Evolutionary conservation across 2,329 filamentous ascomycete species (phyloP), one percentile per base, ranked within the genome.

Genomic region (Stachybotrys chlorohalonatus): DNA sequence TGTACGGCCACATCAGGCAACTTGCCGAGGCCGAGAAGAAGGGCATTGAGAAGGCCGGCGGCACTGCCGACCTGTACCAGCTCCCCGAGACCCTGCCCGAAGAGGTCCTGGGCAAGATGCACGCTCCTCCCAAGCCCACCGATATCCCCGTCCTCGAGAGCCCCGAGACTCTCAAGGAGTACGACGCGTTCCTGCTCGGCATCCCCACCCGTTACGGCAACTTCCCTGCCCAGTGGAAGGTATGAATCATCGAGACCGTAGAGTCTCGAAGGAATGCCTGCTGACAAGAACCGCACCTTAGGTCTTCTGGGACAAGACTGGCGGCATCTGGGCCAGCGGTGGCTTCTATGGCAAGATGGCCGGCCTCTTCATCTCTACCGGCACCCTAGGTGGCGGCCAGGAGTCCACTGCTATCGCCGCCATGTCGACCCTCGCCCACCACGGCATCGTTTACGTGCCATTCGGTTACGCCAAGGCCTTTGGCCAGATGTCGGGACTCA

Each of bases 121-220:
- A 95, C 76, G 94, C 94, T 32, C 88, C 91, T 5, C 68, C 84
- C 62, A 95, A 96, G 78, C 71, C 81, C 65, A 69, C 80, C 60
- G 78, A 82, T 67, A 76, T 94, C 69, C 81, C 85, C 55, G 71
- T 90, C 62, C 78, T 85, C 52, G 70, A 80, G 16, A 74, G 81
- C 66, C 78, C 83, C 6, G 53, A 67, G 11, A 76, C 71, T 36
- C 85, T 96, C 48, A 82, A 85, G 67, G 60, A 77, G 53, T 97
- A 95, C 76, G 92, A 97, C 67, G 94, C 78, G 62, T 86, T 96
- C 78, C 85, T 99, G 60, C 82, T 97, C 65, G 94, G 94, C 62
- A 94, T 97, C 71, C 94, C 94, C 57, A 99, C 94, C 52, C 84
- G 94, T 62, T 99, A 90, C 77, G 94, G 94, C 65, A 97, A 95